Base-by-base conservation (phyloP, 345 rosid species). In the Eutrema japonicum region DNA sequence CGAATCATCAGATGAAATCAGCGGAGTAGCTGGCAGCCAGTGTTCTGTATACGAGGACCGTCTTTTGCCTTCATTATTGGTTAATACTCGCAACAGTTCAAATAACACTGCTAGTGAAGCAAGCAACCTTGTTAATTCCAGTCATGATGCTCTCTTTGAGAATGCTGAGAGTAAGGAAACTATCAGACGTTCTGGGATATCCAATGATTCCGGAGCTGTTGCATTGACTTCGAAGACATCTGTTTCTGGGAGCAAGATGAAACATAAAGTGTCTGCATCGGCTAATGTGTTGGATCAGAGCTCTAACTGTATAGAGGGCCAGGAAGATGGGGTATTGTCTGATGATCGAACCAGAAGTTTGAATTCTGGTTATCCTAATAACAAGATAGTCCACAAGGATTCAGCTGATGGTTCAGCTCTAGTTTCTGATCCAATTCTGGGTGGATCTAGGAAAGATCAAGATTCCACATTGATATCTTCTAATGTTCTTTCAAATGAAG, bases 1-100 rank as follows among this genome's bases (percentile, higher is more conserved):
- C 9, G 96, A 83, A 71, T 82, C 75, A 73, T 87, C 88, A 16
- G 92, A 90, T 82, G 96, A 89, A 77, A 87, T 76, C 53, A 79
- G 83, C 75, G 85, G 73, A 64, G 70, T 83, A 45, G 83, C 74
- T n/a, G 79, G 77, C 45, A 88, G 87, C 78, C 92, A 83, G 71
- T 60, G 73, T 77, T 89, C 98, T 60, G 67, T 80, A 33, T 82
- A 82, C 33, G 88, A 83, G 68, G 86, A 71, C n/a, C 81, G 73
- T 71, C 79, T 16, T 73, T 64, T 75, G 6, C 79, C 73, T 65
- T 72, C 84, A 37, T 67, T 33, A 29, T 55, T 61, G 51, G 62
- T 60, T 60, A 73, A 69, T 66, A 56, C 79, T 72, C 68, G 49
- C 56, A 81, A 81, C 55, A 78, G 71, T 64, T 73, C 76, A 64